Conservation (phyloP, 768 basidiomycete genomes). For the Kondoa malvinella region DNA sequence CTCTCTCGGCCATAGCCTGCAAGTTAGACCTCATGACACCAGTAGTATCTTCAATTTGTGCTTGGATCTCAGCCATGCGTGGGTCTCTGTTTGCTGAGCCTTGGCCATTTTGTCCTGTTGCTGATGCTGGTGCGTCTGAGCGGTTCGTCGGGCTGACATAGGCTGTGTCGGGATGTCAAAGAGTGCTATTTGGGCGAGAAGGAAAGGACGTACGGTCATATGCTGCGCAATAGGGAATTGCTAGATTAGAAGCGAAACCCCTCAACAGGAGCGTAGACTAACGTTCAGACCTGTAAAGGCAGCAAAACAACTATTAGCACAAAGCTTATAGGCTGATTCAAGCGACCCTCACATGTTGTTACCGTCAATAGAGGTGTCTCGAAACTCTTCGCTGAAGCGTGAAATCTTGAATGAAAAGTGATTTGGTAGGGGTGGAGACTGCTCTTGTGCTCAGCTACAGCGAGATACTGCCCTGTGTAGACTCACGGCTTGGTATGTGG, state of each 20-base stretch:
- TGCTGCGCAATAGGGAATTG: neutral
- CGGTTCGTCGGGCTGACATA: neutral
- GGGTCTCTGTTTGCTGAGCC: neutral
- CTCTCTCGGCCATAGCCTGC: slow-evolving; percentile 82
- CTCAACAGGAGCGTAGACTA: neutral
- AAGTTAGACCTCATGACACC: slow-evolving; percentile 98
- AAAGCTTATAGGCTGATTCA: too few relatives aligned
- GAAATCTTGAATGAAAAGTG: neutral
- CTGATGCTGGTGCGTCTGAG: neutral
- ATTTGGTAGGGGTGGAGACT: neutral
- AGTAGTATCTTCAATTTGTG: slow-evolving; percentile 55
- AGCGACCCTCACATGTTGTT: neutral
- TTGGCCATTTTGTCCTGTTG: neutral
- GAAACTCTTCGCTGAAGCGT: neutral
- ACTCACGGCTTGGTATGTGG: neutral
- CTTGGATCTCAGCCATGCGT: slow-evolving; percentile 17
- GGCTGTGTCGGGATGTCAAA: neutral
- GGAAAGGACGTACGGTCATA: neutral
- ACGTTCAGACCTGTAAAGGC: neutral
- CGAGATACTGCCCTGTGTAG: neutral
- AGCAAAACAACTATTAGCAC: too few relatives aligned
- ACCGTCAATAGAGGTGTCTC: too few relatives aligned
- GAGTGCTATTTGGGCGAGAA: neutral
- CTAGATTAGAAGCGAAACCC: neutral
- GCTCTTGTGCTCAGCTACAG: neutral